Percentiles rank a stretch among this genome's conserved stretches.
Evolutionary conservation across 768 basidiomycete genomes (phyloP).

Genomic region (Xerocomellus amylosporus): DNA sequence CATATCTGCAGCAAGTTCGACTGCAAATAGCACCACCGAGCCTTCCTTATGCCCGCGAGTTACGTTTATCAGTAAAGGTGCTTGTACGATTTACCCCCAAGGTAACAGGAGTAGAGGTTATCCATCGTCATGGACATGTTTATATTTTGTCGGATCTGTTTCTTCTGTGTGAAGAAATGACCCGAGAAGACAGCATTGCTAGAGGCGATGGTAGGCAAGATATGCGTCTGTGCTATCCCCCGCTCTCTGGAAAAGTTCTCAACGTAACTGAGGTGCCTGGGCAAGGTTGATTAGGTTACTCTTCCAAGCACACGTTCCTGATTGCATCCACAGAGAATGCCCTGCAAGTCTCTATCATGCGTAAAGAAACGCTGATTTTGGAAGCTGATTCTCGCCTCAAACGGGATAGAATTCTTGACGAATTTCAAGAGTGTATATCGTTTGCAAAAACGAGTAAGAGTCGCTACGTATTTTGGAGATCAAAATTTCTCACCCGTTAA

Average conservation of each 20-base stretch:
- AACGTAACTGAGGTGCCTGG: slow-evolving; percentile 60
- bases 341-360: slow-evolving; percentile 78
- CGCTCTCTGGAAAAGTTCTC: slow-evolving; percentile 91
- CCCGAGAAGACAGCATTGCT: slow-evolving; percentile 55
- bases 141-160: slow-evolving; percentile 93
- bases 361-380: slow-evolving; percentile 78
- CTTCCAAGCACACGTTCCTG: slow-evolving; percentile 6
- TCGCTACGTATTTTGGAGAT: background rate
- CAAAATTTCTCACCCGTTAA: slow-evolving; percentile 3
- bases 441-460: slow-evolving; percentile 70
- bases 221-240: slow-evolving; percentile 93
- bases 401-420: slow-evolving; percentile 61
- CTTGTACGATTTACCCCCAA: slow-evolving; percentile 74
- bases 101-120: slow-evolving; percentile 67
- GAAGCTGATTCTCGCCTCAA: slow-evolving; percentile 54
- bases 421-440: slow-evolving; percentile 81
- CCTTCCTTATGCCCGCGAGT: slow-evolving; percentile 72
- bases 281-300: slow-evolving; percentile 45
- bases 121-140: slow-evolving; percentile 77
- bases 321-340: slow-evolving; percentile 54
- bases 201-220: slow-evolving; percentile 60
- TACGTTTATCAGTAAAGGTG: slow-evolving; percentile 71
- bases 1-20: slow-evolving; percentile 64
- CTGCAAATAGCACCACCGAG: slow-evolving; percentile 84
- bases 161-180: slow-evolving; percentile 84